Conservation (phyloP, 192 early-diverging fungal species). For the Rhizophagus prolifer region DNA sequence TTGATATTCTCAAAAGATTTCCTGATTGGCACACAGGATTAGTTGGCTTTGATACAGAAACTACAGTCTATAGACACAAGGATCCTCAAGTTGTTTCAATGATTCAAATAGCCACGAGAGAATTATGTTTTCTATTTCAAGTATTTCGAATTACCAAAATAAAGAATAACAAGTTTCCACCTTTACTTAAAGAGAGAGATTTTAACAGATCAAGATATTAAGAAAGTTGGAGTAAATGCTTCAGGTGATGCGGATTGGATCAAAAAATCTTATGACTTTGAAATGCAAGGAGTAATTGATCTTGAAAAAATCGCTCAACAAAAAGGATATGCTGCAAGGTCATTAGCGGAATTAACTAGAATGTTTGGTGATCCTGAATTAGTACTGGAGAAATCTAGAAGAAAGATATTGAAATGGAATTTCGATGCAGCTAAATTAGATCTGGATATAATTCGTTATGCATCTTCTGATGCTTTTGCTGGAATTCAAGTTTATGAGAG, state of each 20-base stretch:
- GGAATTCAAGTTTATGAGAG: constrained; percentile 39
- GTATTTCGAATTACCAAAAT: constrained; percentile 34
- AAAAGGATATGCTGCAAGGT: constrained; percentile 25
- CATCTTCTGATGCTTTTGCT: constrained; percentile 44
- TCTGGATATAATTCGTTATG: constrained; percentile 35
- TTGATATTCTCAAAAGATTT: background rate
- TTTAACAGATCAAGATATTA: constrained; percentile 32
- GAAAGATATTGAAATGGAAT: constrained; percentile 38
- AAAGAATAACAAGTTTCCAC: constrained; percentile 31
- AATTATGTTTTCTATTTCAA: constrained; percentile 47
- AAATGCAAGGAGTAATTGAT: constrained; percentile 35
- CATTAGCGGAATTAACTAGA: constrained; percentile 35
- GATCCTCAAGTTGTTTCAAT: constrained; percentile 31
- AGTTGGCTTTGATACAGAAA: constrained; percentile 48
- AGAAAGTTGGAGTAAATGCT: constrained; percentile 38
- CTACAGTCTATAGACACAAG: constrained; percentile 29
- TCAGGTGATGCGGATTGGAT: constrained; percentile 32
- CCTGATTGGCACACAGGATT: constrained; percentile 22
- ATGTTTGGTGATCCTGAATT: constrained; percentile 39
- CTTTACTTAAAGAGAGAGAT: constrained; percentile 32
- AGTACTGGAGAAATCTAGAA: constrained; percentile 41
- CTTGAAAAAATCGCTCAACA: constrained; percentile 36
- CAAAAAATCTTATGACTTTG: constrained; percentile 23
- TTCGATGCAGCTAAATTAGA: constrained; percentile 33
- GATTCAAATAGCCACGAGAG: constrained; percentile 42